Base-by-base conservation (phyloP, 352 stramenopile genomes). In the Hyaloperonospora arabidopsidis region DNA sequence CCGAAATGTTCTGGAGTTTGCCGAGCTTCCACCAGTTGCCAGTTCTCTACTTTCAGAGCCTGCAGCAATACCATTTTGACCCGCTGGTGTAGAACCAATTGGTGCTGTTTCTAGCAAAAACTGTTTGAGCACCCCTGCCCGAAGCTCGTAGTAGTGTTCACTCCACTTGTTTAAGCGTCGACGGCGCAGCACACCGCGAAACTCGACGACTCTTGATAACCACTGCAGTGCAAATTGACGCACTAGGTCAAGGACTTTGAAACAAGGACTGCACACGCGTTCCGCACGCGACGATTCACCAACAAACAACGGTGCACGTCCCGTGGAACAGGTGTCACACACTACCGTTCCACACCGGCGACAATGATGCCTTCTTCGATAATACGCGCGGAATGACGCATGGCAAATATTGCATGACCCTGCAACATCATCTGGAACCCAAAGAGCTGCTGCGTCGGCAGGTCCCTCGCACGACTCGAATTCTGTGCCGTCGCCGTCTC, bases 111-210 rank as follows among this genome's bases (percentile, higher is more conserved):
- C 61, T 4, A 88, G n/a, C 15, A 73, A 84, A 45, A 85, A 93
- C 53, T 93, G 84, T 53, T 85, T 87, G 14, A 93, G 47, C 3
- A 90, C 67, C 10, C 80, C 80, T 7, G 72, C 72, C 17, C 83
- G 79, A 41, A 93, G 71, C 28, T 91, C 84, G 32, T 75, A 93
- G 46, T 87, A 91, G 54, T 89, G 74, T 47, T 93, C 84, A 11
- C 47, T 79, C 80, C 84, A 93, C 69, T 89, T 90, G 65, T 86
- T 76, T 44, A 65, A 72, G 0, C 78, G 70, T 54, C 85, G 81
- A 56, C 82, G 82, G 10, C 82, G 79, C 7, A 93, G 57, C 0
- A 89, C 65, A 8, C 76, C 80, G 10, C 74, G 72, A 49, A 86
- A 89, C 45, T 90, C 74, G 5, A 93, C 70, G 14, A 90, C 61